Evolutionary conservation across 257 asterid species (phyloP).

Genomic region (Solanum tarapatanum): DNA sequence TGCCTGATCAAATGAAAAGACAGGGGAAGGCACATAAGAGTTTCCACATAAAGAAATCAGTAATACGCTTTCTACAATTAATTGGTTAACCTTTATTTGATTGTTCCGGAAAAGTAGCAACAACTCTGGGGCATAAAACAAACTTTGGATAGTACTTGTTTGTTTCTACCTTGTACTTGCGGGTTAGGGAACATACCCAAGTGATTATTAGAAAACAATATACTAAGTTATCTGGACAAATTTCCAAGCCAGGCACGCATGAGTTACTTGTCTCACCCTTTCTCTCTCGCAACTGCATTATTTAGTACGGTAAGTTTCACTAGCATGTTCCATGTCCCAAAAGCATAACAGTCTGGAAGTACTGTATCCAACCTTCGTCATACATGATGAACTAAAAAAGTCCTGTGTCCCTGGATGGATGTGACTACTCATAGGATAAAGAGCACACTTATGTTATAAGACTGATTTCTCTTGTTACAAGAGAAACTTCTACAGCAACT

Average conservation of each 20-base stretch:
- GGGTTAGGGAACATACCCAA: background rate
- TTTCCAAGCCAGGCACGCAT: background rate
- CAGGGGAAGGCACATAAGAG: background rate
- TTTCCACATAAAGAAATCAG: background rate
- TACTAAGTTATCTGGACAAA: background rate
- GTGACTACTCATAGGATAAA: background rate
- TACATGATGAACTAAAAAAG: background rate
- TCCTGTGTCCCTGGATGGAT: background rate
- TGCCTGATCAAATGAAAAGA: conserved; percentile 32
- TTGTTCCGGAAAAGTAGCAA: background rate
- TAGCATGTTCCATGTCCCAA: background rate
- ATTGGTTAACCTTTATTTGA: background rate
- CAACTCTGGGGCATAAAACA: background rate
- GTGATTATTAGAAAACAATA: background rate
- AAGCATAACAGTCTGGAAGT: background rate
- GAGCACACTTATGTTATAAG: background rate
- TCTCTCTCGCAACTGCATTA: background rate
- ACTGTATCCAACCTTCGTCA: background rate
- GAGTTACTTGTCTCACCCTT: background rate
- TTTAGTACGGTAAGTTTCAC: background rate
- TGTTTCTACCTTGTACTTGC: background rate
- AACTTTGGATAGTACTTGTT: background rate
- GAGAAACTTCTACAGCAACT: background rate
- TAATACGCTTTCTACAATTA: background rate
- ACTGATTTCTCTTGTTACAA: background rate